A percentile compares a stretch with the other conserved stretches of the same genome.
Conservation (phyloP, 805 yeast species). For the Monosporozyma siamensis region DNA sequence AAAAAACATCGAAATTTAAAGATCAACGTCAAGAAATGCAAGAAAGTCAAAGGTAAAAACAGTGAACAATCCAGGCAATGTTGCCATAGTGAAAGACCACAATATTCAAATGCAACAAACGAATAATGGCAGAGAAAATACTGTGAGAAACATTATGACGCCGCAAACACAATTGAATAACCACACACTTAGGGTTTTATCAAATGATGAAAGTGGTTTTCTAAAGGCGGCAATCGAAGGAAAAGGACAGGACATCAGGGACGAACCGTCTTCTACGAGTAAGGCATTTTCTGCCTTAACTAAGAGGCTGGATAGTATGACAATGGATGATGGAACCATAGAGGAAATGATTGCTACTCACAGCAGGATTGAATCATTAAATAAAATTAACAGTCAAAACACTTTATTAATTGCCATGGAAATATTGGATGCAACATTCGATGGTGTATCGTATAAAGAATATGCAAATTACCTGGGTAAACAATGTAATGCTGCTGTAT, state of each 20-base stretch:
- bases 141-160: background rate
- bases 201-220: background rate
- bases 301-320: background rate
- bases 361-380: background rate
- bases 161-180: background rate
- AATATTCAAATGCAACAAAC: too few relatives aligned
- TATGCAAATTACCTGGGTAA: slow-evolving; percentile 37
- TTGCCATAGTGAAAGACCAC: too few relatives aligned
- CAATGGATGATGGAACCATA: background rate
- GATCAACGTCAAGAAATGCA: too few relatives aligned
- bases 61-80: too few relatives aligned
- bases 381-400: slow-evolving; percentile 1
- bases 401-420: slow-evolving; percentile 22
- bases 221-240: too few relatives aligned
- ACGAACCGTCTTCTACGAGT: background rate
- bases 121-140: background rate
- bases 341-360: background rate
- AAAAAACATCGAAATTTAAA: too few relatives aligned
- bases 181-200: background rate
- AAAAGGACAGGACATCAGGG: background rate
- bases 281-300: background rate
- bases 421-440: slow-evolving; percentile 28
- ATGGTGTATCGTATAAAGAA: slow-evolving; percentile 31
- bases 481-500: slow-evolving; percentile 20
- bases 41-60: too few relatives aligned